phyloP scores from a whole-genome alignment of 306 rosid species.

The Trifolium repens region DNA sequence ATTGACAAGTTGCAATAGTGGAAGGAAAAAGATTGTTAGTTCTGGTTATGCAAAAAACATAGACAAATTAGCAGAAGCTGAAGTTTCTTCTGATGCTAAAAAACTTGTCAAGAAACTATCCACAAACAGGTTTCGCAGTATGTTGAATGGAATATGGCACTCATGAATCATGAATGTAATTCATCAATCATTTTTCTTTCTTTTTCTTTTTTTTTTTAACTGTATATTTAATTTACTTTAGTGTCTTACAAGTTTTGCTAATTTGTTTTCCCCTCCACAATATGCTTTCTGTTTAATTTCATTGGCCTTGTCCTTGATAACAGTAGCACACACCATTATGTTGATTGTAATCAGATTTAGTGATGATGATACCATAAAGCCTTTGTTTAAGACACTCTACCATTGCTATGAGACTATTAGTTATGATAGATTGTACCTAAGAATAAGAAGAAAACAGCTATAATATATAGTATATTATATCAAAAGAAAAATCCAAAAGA shows the following conservation, averaged over 20 bases:
- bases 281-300: slow-evolving; percentile 38
- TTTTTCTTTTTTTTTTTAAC: slow-evolving; percentile 33
- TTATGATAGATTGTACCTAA: slow-evolving; percentile 44
- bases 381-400: slow-evolving; percentile 43
- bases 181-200: slow-evolving; percentile 36
- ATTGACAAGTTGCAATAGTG: slow-evolving; percentile 77
- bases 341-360: slow-evolving; percentile 53
- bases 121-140: slow-evolving; percentile 67
- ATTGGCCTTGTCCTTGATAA: slow-evolving; percentile 31
- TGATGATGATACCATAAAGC: slow-evolving; percentile 52
- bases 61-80: slow-evolving; percentile 80
- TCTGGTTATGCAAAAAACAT: slow-evolving; percentile 79
- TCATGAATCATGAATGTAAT: slow-evolving; percentile 70
- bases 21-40: slow-evolving; percentile 74
- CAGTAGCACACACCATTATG: slow-evolving; percentile 48
- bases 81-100: slow-evolving; percentile 84
- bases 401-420: slow-evolving; percentile 41
- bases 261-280: slow-evolving; percentile 34
- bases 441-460: slow-evolving; percentile 40
- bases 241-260: slow-evolving; percentile 54
- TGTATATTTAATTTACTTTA: slow-evolving; percentile 62
- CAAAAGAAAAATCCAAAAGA: background rate
- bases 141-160: slow-evolving; percentile 89
- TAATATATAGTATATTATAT: background rate
- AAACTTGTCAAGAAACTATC: slow-evolving; percentile 79